These are phyloP conservation scores for Cocos nucifera DNA, from an alignment of 176 grass and related monocot genomes.

Conservation along the genomic window DNA sequence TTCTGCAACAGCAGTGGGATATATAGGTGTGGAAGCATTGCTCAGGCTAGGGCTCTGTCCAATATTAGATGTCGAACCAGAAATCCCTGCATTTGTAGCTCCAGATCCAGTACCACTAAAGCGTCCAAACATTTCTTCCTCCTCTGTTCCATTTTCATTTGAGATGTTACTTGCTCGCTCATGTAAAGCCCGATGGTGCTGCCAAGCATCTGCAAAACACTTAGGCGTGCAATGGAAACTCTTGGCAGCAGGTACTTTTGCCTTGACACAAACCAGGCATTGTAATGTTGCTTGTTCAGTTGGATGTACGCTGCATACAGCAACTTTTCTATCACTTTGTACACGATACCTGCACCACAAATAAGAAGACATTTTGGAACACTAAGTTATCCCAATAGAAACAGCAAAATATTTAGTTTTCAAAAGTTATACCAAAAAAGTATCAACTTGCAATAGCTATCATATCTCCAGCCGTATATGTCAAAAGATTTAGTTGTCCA, in stretches of 20 bases:
- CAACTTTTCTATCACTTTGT: conserved; percentile 71
- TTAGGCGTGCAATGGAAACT: conserved; percentile 93
- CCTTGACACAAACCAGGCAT: conserved; percentile 88
- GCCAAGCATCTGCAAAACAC: conserved; percentile 95
- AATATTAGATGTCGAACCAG: conserved; percentile 47
- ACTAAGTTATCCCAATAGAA: too few species aligned
- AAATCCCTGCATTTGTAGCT: conserved; percentile 28
- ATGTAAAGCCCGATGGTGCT: conserved; percentile 87
- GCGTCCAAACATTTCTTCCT: conserved; percentile 88
- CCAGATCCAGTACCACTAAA: conserved; percentile 46
- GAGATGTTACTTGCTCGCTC: conserved; percentile 67
- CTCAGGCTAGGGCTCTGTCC: conserved; percentile 45
- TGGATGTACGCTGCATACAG: conserved; percentile 86
- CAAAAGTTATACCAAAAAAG: too few species aligned
- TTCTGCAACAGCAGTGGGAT: conserved; percentile 39
- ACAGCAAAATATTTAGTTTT: too few species aligned
- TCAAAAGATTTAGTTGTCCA: too few species aligned
- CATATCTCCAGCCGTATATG: too few species aligned
- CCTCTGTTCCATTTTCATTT: conserved; percentile 87
- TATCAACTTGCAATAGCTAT: too few species aligned
- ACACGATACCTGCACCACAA: conserved; percentile 74
- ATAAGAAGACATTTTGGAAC: conserved; percentile 5
- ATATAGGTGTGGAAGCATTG: conserved; percentile 26
- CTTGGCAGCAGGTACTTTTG: conserved; percentile 88
- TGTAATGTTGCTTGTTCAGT: conserved; percentile 88